Evolutionary conservation across 176 grass and related monocot species (phyloP).

Genomic region (Bothriochloa decipiens): DNA sequence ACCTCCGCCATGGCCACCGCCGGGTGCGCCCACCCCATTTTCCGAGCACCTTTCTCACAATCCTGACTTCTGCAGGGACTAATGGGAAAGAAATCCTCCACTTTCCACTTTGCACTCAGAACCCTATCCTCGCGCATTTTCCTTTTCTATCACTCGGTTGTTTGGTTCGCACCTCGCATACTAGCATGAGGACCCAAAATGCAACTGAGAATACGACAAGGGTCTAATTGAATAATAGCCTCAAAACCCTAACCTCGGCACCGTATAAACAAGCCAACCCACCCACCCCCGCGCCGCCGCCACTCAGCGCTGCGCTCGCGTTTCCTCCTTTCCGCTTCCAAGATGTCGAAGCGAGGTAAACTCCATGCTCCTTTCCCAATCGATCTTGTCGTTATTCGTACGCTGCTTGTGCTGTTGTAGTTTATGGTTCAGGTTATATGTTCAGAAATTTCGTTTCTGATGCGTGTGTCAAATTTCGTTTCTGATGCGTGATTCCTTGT

Average conservation of each 20-base stretch:
- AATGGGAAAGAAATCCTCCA: background rate
- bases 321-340: constrained; percentile 35
- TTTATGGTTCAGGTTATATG: background rate
- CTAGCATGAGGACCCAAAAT: background rate
- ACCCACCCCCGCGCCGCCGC: constrained; percentile 39
- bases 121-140: background rate
- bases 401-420: background rate
- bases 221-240: background rate
- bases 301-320: background rate
- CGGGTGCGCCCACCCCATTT: constrained; percentile 61
- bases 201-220: fast-evolving
- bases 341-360: constrained; percentile 87
- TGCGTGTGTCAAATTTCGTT: background rate
- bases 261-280: constrained; percentile 47
- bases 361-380: background rate
- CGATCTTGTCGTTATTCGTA: background rate
- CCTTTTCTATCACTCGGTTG: fast-evolving
- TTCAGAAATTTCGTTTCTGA: background rate
- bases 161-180: background rate
- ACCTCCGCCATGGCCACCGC: constrained; percentile 57
- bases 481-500: background rate
- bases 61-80: constrained; percentile 23
- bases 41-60: background rate
- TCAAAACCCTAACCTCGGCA: constrained; percentile 53
- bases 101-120: background rate